Evolutionary conservation across 2,329 filamentous ascomycete genomes (phyloP).

Genomic region (Ceratocystis eucalypticola): DNA sequence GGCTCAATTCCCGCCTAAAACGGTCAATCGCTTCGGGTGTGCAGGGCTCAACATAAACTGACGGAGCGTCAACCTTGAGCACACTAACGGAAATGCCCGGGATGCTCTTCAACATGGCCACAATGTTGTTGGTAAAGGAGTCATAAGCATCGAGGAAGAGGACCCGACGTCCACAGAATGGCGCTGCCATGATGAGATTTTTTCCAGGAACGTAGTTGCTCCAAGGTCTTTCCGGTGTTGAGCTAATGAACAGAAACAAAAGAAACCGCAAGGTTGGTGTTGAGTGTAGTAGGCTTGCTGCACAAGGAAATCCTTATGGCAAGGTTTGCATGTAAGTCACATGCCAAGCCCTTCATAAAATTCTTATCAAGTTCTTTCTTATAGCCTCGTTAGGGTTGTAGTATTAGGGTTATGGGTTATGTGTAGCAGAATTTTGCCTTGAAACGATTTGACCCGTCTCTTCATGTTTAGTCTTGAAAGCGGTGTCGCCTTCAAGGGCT

Average conservation of each 20-base stretch:
- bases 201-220: background rate
- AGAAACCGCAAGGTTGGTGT: background rate
- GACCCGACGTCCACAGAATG: slow-evolving; percentile 34
- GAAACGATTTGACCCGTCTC: background rate
- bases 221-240: background rate
- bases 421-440: background rate
- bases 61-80: slow-evolving; percentile 55
- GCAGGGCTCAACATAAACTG: slow-evolving; percentile 31
- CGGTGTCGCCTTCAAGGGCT: too few species aligned
- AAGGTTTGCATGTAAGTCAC: background rate
- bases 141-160: slow-evolving; percentile 94
- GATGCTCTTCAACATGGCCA: slow-evolving; percentile 60
- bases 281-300: background rate
- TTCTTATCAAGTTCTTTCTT: background rate
- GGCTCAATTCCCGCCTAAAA: slow-evolving; percentile 29
- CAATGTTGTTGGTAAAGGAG: slow-evolving; percentile 92
- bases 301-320: background rate
- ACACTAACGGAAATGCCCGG: slow-evolving; percentile 51
- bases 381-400: background rate
- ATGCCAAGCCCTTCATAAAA: background rate
- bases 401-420: background rate
- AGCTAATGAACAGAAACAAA: background rate
- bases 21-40: slow-evolving; percentile 30
- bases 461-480: background rate
- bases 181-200: slow-evolving; percentile 22